Evolutionary conservation across 1,284 basidiomycete species (phyloP).

Genomic region (Ceratobasidium sp.): DNA sequence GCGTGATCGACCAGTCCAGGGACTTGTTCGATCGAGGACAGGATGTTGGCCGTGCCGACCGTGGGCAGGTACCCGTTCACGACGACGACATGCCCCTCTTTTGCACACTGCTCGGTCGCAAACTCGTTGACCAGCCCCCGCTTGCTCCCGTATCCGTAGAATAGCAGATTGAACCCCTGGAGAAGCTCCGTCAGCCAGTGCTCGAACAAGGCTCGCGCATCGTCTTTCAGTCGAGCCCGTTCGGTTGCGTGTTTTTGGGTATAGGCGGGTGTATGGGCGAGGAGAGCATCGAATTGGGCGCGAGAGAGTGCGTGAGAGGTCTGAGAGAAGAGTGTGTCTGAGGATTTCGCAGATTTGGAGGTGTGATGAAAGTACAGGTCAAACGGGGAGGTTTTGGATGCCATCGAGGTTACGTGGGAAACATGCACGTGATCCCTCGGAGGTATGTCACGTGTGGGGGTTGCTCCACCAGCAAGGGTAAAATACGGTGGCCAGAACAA

Average conservation of each 20-base stretch:
- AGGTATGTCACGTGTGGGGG: neutral
- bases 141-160: constrained; percentile 90
- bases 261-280: constrained; percentile 51
- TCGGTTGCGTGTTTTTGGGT: constrained; percentile 50
- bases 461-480: neutral
- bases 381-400: constrained; percentile 55
- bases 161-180: constrained; percentile 83
- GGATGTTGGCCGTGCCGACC: constrained; percentile 71
- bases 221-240: constrained; percentile 50
- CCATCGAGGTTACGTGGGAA: constrained; percentile 20
- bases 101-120: constrained; percentile 62
- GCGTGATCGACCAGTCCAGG: constrained; percentile 60
- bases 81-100: constrained; percentile 73
- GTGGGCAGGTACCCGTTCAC: constrained; percentile 80
- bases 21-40: constrained; percentile 67
- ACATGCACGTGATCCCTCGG: neutral
- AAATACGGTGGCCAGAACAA: too few species aligned
- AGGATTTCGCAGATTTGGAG: constrained; percentile 70
- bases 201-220: constrained; percentile 56
- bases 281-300: constrained; percentile 64
- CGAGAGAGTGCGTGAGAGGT: constrained; percentile 70
- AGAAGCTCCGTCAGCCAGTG: constrained; percentile 74
- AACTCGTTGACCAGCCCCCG: constrained; percentile 75
- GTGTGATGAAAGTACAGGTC: constrained; percentile 82
- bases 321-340: constrained; percentile 75